phyloP scores from a whole-genome alignment of 176 grass and related monocot genomes.

The Lolium perenne region DNA sequence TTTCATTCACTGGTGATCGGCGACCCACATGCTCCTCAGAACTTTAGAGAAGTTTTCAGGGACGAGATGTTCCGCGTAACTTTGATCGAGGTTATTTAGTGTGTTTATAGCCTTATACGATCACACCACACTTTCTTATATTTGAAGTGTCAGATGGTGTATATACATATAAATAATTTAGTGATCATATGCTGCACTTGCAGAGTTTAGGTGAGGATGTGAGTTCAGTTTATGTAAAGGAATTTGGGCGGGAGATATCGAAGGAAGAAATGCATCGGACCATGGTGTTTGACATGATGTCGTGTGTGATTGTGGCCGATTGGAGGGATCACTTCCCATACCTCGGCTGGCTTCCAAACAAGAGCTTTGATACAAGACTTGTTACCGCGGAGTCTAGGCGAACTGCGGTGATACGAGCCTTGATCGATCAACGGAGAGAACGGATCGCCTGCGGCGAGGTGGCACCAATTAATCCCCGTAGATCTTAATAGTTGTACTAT shows the following conservation, averaged over 20 bases:
- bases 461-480: neutral
- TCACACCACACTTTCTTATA: neutral
- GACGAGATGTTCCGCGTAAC: conserved; percentile 71
- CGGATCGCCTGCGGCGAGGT: conserved; percentile 73
- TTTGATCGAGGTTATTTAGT: conserved; percentile 59
- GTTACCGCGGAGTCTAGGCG: conserved; percentile 45
- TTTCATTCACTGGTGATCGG: conserved; percentile 36
- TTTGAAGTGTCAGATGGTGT: neutral
- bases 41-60: conserved; percentile 74
- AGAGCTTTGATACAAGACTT: conserved; percentile 64
- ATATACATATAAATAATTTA: too few species aligned
- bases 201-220: conserved; percentile 75
- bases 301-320: conserved; percentile 72
- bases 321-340: conserved; percentile 98
- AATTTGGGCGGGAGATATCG: conserved; percentile 61
- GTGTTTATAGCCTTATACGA: neutral
- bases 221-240: conserved; percentile 65
- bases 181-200: neutral
- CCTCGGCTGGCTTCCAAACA: conserved; percentile 85
- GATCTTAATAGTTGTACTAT: neutral
- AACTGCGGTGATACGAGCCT: conserved; percentile 55
- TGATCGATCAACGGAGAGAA: conserved; percentile 66
- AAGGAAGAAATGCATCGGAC: conserved; percentile 64
- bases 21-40: conserved; percentile 53
- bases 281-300: conserved; percentile 75